These are phyloP conservation scores for Carex sylvatica DNA, from an alignment of 202 grass and related monocot genomes.

Conservation along the genomic window DNA sequence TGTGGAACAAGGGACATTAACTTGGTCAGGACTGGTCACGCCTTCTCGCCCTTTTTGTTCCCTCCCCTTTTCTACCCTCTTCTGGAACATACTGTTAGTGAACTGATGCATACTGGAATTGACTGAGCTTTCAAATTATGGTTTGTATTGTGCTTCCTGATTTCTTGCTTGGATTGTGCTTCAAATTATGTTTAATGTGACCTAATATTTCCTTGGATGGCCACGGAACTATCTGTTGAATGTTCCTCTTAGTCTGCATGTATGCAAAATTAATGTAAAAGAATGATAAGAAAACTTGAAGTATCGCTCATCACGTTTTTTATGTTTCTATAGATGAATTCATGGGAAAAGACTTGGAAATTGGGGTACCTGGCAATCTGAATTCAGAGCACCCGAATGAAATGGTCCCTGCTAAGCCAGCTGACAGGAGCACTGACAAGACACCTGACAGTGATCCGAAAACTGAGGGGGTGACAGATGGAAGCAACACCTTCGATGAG, in stretches of 20 bases:
- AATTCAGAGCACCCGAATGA: conserved; percentile 27
- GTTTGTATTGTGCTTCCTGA: neutral
- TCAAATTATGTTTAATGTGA: conserved; percentile 2
- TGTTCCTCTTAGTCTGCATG: neutral
- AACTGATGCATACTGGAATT: neutral
- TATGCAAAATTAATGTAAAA: conserved; percentile 10
- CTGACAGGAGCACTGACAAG: conserved; percentile 25
- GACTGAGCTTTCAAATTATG: neutral
- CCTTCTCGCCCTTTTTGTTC: neutral
- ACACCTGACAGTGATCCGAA: conserved; percentile 33
- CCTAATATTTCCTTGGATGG: neutral
- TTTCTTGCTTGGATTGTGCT: neutral
- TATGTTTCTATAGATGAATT: conserved; percentile 43
- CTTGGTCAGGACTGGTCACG: neutral
- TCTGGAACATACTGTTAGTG: neutral
- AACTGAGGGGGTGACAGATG: conserved; percentile 27
- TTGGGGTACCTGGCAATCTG: conserved; percentile 40
- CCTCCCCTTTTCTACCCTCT: neutral
- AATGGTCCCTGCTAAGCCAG: conserved; percentile 28
- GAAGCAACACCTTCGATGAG: conserved; percentile 36
- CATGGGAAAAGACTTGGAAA: conserved; percentile 68
- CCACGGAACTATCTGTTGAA: neutral
- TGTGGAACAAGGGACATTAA: neutral
- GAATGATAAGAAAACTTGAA: neutral
- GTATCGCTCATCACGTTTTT: conserved; percentile 7